Conservation (phyloP, 2,329 filamentous ascomycete species). For the Microsporum ferrugineum region DNA sequence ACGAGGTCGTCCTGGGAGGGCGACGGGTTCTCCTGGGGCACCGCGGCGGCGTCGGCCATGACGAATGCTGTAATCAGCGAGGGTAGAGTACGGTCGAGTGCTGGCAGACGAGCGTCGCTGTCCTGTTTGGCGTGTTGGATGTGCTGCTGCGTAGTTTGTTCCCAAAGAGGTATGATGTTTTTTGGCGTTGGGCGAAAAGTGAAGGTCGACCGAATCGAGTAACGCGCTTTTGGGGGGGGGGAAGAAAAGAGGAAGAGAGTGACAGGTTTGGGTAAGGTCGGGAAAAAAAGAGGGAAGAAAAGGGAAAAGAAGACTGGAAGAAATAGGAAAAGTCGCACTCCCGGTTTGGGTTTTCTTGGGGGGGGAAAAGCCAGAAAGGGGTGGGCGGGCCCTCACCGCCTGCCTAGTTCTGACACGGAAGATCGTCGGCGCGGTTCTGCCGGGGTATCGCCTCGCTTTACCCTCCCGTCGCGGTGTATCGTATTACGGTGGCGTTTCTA, state of each 20-base stretch:
- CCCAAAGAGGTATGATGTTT: conserved; percentile 38
- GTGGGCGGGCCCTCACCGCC: not conserved
- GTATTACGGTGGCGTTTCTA: not conserved
- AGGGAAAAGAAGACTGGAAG: conserved; percentile 16
- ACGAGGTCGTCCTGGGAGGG: conserved; percentile 62
- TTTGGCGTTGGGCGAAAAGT: conserved; percentile 18
- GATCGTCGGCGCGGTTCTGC: not conserved
- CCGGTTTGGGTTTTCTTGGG: no score
- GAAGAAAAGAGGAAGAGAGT: conserved; percentile 11
- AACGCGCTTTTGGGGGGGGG: conserved; percentile 30
- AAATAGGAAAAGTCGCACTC: not conserved
- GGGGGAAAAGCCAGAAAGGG: not conserved
- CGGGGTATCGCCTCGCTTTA: not conserved
- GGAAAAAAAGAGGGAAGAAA: conserved; percentile 16
- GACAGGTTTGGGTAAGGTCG: conserved; percentile 13
- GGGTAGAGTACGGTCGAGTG: conserved; percentile 7
- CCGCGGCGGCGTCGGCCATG: conserved; percentile 72
- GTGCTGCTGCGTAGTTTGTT: not conserved
- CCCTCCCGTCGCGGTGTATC: not conserved
- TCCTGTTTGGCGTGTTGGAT: not conserved
- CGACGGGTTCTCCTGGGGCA: conserved; percentile 63
- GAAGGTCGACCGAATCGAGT: conserved; percentile 34
- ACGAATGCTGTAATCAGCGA: conserved; percentile 8
- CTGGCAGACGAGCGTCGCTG: conserved; percentile 5
- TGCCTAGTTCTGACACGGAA: not conserved